Evolutionary conservation across 2,329 filamentous ascomycete genomes (phyloP).

Genomic region (Balansia obtecta): DNA sequence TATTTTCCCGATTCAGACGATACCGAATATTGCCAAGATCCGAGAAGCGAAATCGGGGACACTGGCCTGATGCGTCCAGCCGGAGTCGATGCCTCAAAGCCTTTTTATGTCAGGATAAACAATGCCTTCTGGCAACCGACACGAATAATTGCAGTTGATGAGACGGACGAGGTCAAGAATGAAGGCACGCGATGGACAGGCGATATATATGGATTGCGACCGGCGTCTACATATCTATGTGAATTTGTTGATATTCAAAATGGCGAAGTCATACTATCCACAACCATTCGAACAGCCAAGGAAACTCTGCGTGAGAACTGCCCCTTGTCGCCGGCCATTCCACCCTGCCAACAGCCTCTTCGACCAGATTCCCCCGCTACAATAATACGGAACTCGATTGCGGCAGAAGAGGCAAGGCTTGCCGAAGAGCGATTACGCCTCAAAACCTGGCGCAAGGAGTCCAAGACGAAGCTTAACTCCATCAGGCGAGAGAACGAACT

Average conservation of each 20-base stretch:
- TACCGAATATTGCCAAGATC: conserved; percentile 19
- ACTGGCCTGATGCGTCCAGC: conserved; percentile 21
- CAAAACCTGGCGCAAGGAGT: conserved; percentile 62
- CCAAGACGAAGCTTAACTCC: conserved; percentile 54
- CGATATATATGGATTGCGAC: conserved; percentile 55
- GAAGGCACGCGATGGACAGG: conserved; percentile 50
- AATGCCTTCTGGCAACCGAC: conserved; percentile 70
- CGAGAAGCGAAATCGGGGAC: conserved; percentile 17
- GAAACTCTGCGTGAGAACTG: conserved; percentile 26
- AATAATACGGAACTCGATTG: conserved; percentile 65
- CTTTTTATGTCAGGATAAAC: conserved; percentile 69
- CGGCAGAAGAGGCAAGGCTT: conserved; percentile 57
- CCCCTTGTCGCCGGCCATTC: conserved; percentile 15
- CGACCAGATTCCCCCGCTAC: conserved; percentile 66
- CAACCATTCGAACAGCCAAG: conserved; percentile 54
- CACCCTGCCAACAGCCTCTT: conserved; percentile 44
- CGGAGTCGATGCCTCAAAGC: conserved; percentile 56
- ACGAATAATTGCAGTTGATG: conserved; percentile 44
- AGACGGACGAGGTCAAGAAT: conserved; percentile 16
- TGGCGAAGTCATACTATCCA: conserved; percentile 54
- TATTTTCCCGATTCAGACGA: conserved; percentile 36
- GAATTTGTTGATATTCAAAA: conserved; percentile 62
- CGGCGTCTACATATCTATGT: conserved; percentile 64
- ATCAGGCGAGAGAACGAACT: conserved; percentile 64
- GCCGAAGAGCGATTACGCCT: conserved; percentile 56